A percentile compares a stretch with the other conserved stretches of the same genome.
phyloP scores from a whole-genome alignment of 345 rosid species.

The Noccaea bulbosa region DNA sequence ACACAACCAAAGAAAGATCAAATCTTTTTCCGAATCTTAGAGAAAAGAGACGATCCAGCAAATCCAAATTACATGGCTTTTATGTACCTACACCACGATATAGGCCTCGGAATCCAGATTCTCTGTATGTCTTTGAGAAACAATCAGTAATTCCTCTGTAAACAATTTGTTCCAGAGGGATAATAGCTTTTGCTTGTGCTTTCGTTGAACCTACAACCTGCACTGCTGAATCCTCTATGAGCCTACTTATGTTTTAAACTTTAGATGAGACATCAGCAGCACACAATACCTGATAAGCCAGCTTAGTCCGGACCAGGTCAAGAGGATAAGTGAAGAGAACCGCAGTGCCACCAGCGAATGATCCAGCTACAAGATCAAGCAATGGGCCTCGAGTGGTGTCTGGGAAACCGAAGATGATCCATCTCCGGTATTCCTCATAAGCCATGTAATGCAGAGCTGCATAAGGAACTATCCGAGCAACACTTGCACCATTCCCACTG shows the following conservation, averaged over 20 bases:
- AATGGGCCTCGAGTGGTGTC: constrained; percentile 74
- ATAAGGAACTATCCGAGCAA: constrained; percentile 90
- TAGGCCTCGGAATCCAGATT: constrained; percentile 78
- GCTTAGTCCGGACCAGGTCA: constrained; percentile 82
- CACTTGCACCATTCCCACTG: constrained; percentile 95
- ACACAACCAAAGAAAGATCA: constrained; percentile 29
- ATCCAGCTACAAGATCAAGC: constrained; percentile 93
- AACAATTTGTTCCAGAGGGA: constrained; percentile 49
- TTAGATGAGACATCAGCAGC: background rate
- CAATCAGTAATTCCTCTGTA: constrained; percentile 84
- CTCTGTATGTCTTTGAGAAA: constrained; percentile 71
- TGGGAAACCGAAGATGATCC: constrained; percentile 72
- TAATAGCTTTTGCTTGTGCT: constrained; percentile 44
- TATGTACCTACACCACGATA: constrained; percentile 92
- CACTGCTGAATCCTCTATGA: constrained; percentile 40
- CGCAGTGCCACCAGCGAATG: constrained; percentile 92
- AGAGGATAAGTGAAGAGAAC: constrained; percentile 93
- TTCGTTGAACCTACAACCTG: constrained; percentile 73
- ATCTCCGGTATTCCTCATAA: constrained; percentile 89
- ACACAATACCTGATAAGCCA: constrained; percentile 81
- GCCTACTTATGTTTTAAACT: background rate
- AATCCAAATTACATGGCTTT: constrained; percentile 22
- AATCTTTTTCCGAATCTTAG: background rate
- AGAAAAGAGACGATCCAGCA: constrained; percentile 2
- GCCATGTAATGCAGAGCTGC: constrained; percentile 98